Evolutionary conservation across 306 rosid species (phyloP).

Genomic region (Vigna trinervia): DNA sequence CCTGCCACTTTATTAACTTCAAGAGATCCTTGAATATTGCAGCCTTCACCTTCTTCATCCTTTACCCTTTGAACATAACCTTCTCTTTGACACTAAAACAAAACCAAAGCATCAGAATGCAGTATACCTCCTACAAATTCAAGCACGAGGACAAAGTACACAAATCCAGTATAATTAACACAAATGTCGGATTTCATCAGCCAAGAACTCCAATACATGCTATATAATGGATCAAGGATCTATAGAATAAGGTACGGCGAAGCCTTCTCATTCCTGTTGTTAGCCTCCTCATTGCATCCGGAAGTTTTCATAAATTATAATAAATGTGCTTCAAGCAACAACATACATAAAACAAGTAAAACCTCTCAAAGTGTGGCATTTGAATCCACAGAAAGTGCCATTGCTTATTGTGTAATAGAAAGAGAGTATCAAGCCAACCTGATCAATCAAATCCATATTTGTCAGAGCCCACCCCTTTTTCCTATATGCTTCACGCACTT

Average conservation of each 20-base stretch:
- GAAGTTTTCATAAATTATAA: slow-evolving; percentile 4
- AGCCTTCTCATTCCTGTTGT: slow-evolving; percentile 19
- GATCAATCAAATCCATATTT: slow-evolving; percentile 84
- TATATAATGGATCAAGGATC: not conserved
- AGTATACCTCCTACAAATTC: slow-evolving; percentile 1
- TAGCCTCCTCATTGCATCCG: slow-evolving; percentile 12
- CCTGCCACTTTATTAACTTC: slow-evolving; percentile 96
- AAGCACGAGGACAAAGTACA: not conserved
- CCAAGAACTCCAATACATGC: not conserved
- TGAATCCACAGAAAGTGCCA: slow-evolving; percentile 16
- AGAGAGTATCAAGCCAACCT: slow-evolving; percentile 60
- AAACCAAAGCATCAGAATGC: slow-evolving; percentile 35
- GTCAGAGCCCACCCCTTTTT: slow-evolving; percentile 91
- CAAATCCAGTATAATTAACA: not conserved
- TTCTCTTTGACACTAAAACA: slow-evolving; percentile 87
- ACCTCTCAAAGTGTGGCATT: slow-evolving; percentile 29
- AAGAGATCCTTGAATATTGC: slow-evolving; percentile 85
- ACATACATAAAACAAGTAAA: not conserved
- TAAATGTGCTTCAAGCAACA: slow-evolving; percentile 24
- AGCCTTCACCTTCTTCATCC: slow-evolving; percentile 96
- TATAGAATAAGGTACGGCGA: not conserved
- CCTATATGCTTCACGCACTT: slow-evolving; percentile 88
- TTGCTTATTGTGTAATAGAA: not conserved
- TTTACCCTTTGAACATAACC: slow-evolving; percentile 78
- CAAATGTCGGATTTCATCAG: not conserved